A percentile compares a stretch with the other conserved stretches of the same genome.
phyloP scores from a whole-genome alignment of 2,329 filamentous ascomycete species.

The Ceratocystis eucalypticola region DNA sequence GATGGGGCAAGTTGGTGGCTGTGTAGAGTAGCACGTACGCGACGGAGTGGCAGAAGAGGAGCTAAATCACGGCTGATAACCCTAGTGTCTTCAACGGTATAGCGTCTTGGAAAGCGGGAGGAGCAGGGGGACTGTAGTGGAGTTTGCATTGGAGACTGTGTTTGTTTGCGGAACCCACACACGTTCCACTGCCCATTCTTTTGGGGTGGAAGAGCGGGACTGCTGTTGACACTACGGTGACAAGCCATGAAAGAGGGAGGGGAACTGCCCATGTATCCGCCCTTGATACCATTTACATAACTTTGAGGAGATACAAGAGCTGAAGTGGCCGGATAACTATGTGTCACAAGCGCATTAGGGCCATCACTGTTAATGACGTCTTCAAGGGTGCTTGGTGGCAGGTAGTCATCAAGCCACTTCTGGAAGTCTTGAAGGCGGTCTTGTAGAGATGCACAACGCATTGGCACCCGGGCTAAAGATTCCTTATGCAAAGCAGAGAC shows the following conservation, averaged over 20 bases:
- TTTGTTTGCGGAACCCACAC: neutral
- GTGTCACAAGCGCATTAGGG: neutral
- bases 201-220: neutral
- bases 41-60: neutral
- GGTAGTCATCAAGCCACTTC: constrained; percentile 20
- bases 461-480: neutral
- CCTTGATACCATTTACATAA: neutral
- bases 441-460: constrained; percentile 13
- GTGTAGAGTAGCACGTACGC: neutral
- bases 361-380: neutral
- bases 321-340: neutral
- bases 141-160: neutral
- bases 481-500: neutral
- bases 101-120: neutral
- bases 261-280: neutral
- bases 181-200: neutral
- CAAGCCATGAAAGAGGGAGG: neutral
- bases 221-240: neutral
- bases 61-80: neutral
- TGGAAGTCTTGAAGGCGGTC: constrained; percentile 19
- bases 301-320: neutral
- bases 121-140: neutral
- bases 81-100: neutral
- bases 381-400: neutral
- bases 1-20: neutral